Conservation (phyloP, 2,329 filamentous ascomycete species). For the Neopestalotiopsis rosae region DNA sequence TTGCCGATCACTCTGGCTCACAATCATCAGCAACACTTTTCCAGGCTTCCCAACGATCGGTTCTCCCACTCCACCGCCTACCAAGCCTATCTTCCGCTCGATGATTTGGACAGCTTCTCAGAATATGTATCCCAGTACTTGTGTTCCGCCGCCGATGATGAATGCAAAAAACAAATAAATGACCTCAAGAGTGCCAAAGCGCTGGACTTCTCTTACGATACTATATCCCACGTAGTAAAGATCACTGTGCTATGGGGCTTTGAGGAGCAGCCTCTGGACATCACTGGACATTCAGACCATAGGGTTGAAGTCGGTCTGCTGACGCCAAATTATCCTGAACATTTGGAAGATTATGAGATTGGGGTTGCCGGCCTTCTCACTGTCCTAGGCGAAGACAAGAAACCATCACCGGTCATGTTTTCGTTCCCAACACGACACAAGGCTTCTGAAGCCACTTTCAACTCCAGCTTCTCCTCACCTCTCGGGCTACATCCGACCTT, state of each 20-base stretch:
- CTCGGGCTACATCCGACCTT: slow-evolving; percentile 86
- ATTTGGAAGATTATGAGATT: slow-evolving; percentile 72
- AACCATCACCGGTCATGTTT: slow-evolving; percentile 79
- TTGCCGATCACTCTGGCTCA: slow-evolving; percentile 54
- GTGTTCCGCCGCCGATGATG: slow-evolving; percentile 38
- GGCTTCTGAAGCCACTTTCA: slow-evolving; percentile 63
- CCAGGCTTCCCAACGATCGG: slow-evolving; percentile 56
- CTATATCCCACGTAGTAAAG: slow-evolving; percentile 67
- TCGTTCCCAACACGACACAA: slow-evolving; percentile 81
- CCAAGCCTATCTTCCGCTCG: slow-evolving; percentile 74
- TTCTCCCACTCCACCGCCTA: slow-evolving; percentile 67
- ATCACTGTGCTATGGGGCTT: slow-evolving; percentile 70
- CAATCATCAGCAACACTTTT: slow-evolving; percentile 71
- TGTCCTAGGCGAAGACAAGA: slow-evolving; percentile 76
- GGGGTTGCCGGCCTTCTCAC: slow-evolving; percentile 79
- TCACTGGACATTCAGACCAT: slow-evolving; percentile 48
- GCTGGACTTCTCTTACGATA: slow-evolving; percentile 75
- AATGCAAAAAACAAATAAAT: slow-evolving; percentile 31
- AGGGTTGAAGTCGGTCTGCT: slow-evolving; percentile 84
- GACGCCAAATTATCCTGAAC: slow-evolving; percentile 63
- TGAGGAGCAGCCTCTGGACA: slow-evolving; percentile 43
- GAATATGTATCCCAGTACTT: slow-evolving; percentile 49
- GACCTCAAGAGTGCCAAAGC: slow-evolving; percentile 50
- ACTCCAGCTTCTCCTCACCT: slow-evolving; percentile 68
- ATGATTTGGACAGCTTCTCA: slow-evolving; percentile 60